A percentile compares a stretch with the other conserved stretches of the same genome.
phyloP scores from a whole-genome alignment of 805 yeast genomes.

The Yamadazyma tumulicola region DNA sequence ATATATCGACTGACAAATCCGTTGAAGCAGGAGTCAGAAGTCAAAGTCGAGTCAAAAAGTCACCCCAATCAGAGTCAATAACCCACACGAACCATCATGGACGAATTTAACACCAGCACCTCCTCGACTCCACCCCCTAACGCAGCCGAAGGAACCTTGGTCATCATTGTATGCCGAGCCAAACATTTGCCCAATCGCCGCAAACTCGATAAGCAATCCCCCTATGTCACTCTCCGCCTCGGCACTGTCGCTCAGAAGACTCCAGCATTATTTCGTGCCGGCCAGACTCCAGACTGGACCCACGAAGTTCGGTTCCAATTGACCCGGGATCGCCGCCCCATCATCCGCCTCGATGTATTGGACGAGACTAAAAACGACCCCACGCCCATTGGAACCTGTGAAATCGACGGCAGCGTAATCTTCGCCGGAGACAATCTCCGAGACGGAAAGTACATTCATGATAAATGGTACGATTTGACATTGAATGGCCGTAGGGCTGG shows the following conservation, averaged over 20 bases:
- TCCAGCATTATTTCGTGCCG: conserved; percentile 76
- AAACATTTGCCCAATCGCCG: conserved; percentile 83
- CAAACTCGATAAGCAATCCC: conserved; percentile 89
- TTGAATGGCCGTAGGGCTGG: conserved; percentile 80
- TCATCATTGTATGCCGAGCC: conserved; percentile 75
- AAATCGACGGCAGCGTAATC: conserved; percentile 73
- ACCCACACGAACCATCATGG: too few relatives aligned
- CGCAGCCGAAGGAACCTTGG: conserved; percentile 53
- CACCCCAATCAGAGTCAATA: too few relatives aligned
- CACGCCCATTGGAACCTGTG: conserved; percentile 77
- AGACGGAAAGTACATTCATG: conserved; percentile 67
- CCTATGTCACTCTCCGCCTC: conserved; percentile 78
- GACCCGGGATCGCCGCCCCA: conserved; percentile 58
- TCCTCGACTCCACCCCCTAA: too few relatives aligned
- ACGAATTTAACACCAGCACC: too few relatives aligned
- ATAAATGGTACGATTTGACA: conserved; percentile 75
- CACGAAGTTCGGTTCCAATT: conserved; percentile 68
- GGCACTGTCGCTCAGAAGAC: conserved; percentile 82
- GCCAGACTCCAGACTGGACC: conserved; percentile 91
- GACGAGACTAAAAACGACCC: conserved; percentile 88
- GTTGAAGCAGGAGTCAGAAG: too few relatives aligned
- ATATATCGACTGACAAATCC: too few relatives aligned
- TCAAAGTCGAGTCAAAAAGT: too few relatives aligned
- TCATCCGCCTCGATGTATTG: conserved; percentile 67
- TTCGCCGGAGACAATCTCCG: conserved; percentile 51